Conservation (phyloP, 225 moss, liverwort and hornwort genomes). For the Antitrichia curtipendula region DNA sequence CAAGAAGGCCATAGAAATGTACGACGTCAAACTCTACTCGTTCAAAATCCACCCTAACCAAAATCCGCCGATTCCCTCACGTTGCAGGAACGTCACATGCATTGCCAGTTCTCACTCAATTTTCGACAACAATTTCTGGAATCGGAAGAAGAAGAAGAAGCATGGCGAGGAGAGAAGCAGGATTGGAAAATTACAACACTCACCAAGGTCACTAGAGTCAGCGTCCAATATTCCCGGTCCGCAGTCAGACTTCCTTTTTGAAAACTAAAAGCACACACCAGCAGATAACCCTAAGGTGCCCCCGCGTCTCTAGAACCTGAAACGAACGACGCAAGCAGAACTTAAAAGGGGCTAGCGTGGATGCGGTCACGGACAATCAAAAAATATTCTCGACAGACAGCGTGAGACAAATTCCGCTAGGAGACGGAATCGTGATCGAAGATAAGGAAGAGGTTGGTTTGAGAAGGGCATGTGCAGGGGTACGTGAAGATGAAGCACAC, state of each 20-base stretch:
- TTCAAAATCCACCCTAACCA: neutral
- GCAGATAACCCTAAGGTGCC: slow-evolving; percentile 4
- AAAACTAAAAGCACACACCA: slow-evolving; percentile 1
- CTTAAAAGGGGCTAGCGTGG: neutral
- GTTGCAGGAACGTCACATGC: neutral
- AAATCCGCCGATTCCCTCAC: neutral
- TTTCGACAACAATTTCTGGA: neutral
- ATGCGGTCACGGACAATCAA: neutral
- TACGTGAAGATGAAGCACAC: neutral
- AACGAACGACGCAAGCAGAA: slow-evolving; percentile 3
- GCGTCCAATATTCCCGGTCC: neutral
- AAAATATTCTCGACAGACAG: neutral
- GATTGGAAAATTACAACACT: neutral
- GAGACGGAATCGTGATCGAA: neutral
- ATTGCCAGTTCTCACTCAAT: neutral
- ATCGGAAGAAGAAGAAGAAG: neutral
- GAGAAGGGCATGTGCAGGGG: neutral
- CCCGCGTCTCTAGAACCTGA: slow-evolving; percentile 9
- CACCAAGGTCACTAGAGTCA: neutral
- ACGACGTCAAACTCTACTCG: neutral
- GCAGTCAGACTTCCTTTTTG: neutral
- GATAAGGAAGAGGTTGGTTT: neutral
- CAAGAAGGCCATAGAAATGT: neutral
- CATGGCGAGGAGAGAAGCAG: neutral
- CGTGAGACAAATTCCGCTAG: neutral